Evolutionary conservation across 805 yeast genomes (phyloP).

Genomic region (Metschnikowia picachoensis): DNA sequence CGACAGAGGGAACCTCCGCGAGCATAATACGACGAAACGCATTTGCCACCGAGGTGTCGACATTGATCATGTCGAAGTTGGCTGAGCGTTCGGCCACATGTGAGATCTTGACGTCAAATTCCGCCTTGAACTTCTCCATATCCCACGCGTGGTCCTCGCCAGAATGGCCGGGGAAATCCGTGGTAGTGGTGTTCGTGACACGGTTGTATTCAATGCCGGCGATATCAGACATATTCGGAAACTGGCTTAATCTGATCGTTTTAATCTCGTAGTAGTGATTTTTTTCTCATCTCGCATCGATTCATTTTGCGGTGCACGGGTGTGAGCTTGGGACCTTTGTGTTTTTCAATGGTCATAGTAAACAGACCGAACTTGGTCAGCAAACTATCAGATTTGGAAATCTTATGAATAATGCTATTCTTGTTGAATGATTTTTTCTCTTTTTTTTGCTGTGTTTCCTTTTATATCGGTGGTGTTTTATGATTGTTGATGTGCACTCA

Average conservation of each 20-base stretch:
- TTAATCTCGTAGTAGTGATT: not conserved
- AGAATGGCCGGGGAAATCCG: conserved; percentile 88
- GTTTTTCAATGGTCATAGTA: too few species aligned
- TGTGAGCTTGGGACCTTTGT: not conserved
- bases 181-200: conserved; percentile 82
- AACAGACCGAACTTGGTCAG: too few species aligned
- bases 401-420: too few species aligned
- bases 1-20: conserved; percentile 93
- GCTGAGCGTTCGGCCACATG: conserved; percentile 65
- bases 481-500: too few species aligned
- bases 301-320: conserved; percentile 9
- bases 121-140: conserved; percentile 68
- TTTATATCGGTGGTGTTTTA: too few species aligned
- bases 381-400: too few species aligned
- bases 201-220: conserved; percentile 88
- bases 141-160: conserved; percentile 75
- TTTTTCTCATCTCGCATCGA: conserved; percentile 11
- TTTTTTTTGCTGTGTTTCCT: too few species aligned
- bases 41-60: conserved; percentile 92
- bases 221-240: conserved; percentile 39
- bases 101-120: conserved; percentile 63
- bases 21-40: conserved; percentile 97
- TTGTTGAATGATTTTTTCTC: too few species aligned
- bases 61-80: conserved; percentile 79
- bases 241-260: too few species aligned